Base-by-base conservation (phyloP, 1,284 basidiomycete species). In the Ceratobasidium sp. region DNA sequence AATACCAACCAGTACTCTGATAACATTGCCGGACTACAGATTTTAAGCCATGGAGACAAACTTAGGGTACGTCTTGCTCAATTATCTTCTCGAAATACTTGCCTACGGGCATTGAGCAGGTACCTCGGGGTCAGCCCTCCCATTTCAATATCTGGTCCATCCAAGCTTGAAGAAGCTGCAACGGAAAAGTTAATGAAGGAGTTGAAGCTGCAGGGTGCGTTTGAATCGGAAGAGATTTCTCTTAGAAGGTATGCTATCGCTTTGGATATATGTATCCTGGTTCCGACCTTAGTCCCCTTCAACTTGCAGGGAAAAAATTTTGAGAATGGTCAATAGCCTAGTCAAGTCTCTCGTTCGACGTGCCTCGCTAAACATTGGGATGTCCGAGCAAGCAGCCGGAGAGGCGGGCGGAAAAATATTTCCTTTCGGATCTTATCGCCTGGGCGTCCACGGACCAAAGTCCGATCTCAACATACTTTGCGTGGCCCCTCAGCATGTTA, bases 401-500 rank as follows among this genome's bases (percentile, higher is more conserved):
- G 87, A 90, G 65, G 92, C 96, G 3, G 97, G 96, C 69, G 97
- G 96, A 72, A 96, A 98, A 82, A 98, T 99, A 77, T 99, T 96
- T 79, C 98, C 97, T 2, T 99, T 98, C 78, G 96, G 97, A 45
- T 97, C 95, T 58, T 96, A n/a, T n/a, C n/a, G n/a, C n/a, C n/a
- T n/a, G n/a, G n/a, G n/a, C n/a, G n/a, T n/a, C n/a, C n/a, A n/a
- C 79, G 94, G 94, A 13, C 96, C 97, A 38, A 93, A 94, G 8
- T 87, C 92, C 52, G 96, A 99, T 87, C 98, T 99, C 78, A 97
- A 99, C 82, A 98, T 96, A n/a, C 84, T 99, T 40, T 95, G 95
- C 78, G 96, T 99, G 31, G 97, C 97, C 32, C 96, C 96, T 5
- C 94, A 96, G 78, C 94, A 98, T 79, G 91, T 99, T 68, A 91